phyloP scores from a whole-genome alignment of 148 eudicot species.

The Rhododendron ovatum region DNA sequence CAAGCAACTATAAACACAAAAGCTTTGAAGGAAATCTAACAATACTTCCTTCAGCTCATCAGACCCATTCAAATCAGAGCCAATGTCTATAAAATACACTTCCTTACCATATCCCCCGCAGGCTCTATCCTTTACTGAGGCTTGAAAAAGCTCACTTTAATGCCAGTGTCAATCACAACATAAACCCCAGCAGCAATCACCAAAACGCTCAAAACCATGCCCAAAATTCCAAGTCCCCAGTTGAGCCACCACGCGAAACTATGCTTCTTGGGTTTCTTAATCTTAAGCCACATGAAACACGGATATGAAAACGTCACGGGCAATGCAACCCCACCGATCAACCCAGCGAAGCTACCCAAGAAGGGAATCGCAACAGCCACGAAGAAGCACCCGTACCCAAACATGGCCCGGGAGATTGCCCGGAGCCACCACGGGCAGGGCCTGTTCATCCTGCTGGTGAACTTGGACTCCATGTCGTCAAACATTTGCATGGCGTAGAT shows the following conservation, averaged over 20 bases:
- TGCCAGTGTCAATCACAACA: slow-evolving; percentile 16
- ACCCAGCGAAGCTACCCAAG: slow-evolving; percentile 18
- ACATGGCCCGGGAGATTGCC: slow-evolving; percentile 13
- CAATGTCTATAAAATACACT: not conserved
- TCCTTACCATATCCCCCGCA: not conserved
- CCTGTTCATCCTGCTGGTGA: slow-evolving; percentile 9
- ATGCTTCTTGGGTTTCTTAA: slow-evolving; percentile 29
- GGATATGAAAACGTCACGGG: slow-evolving; percentile 39
- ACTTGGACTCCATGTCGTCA: slow-evolving; percentile 32
- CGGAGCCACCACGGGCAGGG: slow-evolving; percentile 27
- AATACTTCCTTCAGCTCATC: not conserved
- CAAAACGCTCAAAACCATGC: slow-evolving; percentile 13
- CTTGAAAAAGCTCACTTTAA: slow-evolving; percentile 20
- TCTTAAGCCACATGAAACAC: slow-evolving; percentile 40
- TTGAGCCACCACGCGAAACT: slow-evolving; percentile 32
- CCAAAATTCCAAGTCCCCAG: slow-evolving; percentile 31
- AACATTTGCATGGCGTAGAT: slow-evolving; percentile 35
- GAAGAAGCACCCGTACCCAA: slow-evolving; percentile 19
- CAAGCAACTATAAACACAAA: not conserved
- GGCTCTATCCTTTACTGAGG: not conserved
- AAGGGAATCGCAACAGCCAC: slow-evolving; percentile 34
- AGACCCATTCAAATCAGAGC: not conserved
- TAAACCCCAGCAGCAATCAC: slow-evolving; percentile 6
- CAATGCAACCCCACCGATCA: slow-evolving; percentile 27
- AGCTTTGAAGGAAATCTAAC: not conserved